A percentile compares a stretch with the other conserved stretches of the same genome.
These are phyloP conservation scores for Trichoderma sp. DNA, from an alignment of 2,329 filamentous ascomycete species.

Conservation along the genomic window DNA sequence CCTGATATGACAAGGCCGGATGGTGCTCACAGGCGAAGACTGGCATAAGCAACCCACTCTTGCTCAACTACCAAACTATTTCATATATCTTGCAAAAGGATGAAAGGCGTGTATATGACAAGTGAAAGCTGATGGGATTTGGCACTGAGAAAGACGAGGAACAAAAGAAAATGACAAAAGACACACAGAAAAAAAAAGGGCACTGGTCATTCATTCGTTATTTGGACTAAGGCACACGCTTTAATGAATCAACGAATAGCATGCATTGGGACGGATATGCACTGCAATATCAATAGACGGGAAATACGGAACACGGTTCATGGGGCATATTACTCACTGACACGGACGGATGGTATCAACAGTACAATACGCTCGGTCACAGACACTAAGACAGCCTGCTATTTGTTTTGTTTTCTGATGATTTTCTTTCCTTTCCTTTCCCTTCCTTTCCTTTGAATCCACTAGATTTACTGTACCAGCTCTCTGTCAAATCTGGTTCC, in stretches of 20 bases:
- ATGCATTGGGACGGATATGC: neutral
- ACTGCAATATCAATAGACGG: slow-evolving; percentile 1
- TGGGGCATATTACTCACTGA: slow-evolving; percentile 2
- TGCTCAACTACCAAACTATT: neutral
- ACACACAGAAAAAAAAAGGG: neutral
- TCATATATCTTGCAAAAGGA: neutral
- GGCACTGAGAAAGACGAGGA: neutral
- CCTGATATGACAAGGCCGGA: slow-evolving; percentile 51
- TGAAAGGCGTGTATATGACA: neutral
- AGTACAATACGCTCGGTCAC: slow-evolving; percentile 17
- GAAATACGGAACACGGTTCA: slow-evolving; percentile 19
- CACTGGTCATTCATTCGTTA: slow-evolving; percentile 9
- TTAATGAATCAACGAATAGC: neutral
- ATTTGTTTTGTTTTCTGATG: slow-evolving; percentile 10
- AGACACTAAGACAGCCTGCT: slow-evolving; percentile 15
- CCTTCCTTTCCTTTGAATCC: too few species aligned
- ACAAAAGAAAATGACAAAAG: neutral
- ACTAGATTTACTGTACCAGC: neutral
- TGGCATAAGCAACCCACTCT: slow-evolving; percentile 34
- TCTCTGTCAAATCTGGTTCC: neutral
- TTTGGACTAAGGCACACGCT: neutral
- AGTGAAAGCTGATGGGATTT: neutral
- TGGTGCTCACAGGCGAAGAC: slow-evolving; percentile 48
- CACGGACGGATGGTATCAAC: slow-evolving; percentile 14
- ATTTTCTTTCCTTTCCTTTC: neutral